These are phyloP conservation scores for Lentinula guzmanii DNA, from an alignment of 768 basidiomycete species.

Conservation along the genomic window DNA sequence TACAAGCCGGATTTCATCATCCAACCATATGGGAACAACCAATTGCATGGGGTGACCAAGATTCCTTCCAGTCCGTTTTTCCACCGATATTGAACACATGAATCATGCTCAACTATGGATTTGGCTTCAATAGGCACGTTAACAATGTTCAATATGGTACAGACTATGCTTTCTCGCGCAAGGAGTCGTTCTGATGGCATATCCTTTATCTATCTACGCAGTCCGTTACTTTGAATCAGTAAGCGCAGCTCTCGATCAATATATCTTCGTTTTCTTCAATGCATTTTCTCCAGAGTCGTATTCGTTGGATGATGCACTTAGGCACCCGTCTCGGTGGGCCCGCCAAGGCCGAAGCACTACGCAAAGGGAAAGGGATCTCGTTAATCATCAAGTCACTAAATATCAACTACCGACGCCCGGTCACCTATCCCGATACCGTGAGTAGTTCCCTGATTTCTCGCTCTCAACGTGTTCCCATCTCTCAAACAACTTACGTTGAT, in stretches of 20 bases:
- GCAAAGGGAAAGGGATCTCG: slow-evolving; percentile 60
- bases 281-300: slow-evolving; percentile 47
- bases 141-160: slow-evolving; percentile 73
- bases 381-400: slow-evolving; percentile 69
- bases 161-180: slow-evolving; percentile 11
- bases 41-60: slow-evolving; percentile 78
- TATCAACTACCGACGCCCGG: slow-evolving; percentile 63
- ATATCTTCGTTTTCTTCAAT: not conserved
- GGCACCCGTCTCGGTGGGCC: slow-evolving; percentile 58
- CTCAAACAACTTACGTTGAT: not conserved
- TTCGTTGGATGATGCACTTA: slow-evolving; percentile 58
- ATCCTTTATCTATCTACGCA: slow-evolving; percentile 16
- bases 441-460: slow-evolving; percentile 15
- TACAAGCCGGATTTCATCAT: slow-evolving; percentile 50
- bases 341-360: slow-evolving; percentile 47
- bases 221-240: slow-evolving; percentile 71
- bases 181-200: not conserved
- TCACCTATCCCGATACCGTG: slow-evolving; percentile 74
- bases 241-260: slow-evolving; percentile 13
- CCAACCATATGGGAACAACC: slow-evolving; percentile 71
- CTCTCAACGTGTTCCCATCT: not conserved
- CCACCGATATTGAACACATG: not conserved
- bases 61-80: slow-evolving; percentile 63
- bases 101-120: not conserved
- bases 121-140: slow-evolving; percentile 51